A percentile compares a stretch with the other conserved stretches of the same genome.
phyloP scores from a whole-genome alignment of 2,329 filamentous ascomycete genomes.

The Leptographium wingfieldii region DNA sequence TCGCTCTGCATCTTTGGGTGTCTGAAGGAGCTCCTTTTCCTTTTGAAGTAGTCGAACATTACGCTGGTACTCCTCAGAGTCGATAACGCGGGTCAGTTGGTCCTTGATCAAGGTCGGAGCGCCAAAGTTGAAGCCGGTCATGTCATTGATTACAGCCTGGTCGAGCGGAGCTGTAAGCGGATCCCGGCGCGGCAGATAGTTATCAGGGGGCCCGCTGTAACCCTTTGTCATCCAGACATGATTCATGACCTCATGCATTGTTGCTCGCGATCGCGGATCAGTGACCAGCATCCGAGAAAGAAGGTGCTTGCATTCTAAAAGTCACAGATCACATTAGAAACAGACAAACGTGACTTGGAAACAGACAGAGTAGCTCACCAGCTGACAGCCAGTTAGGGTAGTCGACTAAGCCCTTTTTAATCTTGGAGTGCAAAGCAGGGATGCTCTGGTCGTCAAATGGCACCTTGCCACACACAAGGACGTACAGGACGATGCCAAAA shows the following conservation, averaged over 20 bases:
- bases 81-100: conserved; percentile 74
- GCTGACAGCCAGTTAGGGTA: conserved; percentile 87
- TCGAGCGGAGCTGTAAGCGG: conserved; percentile 79
- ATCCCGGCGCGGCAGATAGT: conserved; percentile 72
- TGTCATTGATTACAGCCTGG: conserved; percentile 69
- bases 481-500: conserved; percentile 95
- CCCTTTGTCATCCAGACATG: conserved; percentile 96
- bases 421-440: conserved; percentile 95
- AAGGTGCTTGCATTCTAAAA: conserved; percentile 76
- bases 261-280: conserved; percentile 76
- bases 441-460: conserved; percentile 99
- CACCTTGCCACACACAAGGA: conserved; percentile 93
- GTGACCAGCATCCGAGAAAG: conserved; percentile 94
- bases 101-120: conserved; percentile 68
- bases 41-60: conserved; percentile 60
- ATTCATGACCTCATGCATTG: conserved; percentile 79
- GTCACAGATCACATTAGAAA: conserved; percentile 13
- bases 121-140: conserved; percentile 98
- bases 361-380: conserved; percentile 37
- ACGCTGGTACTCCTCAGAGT: conserved; percentile 87
- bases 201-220: conserved; percentile 75
- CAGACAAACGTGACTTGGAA: conserved; percentile 16
- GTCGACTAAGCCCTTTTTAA: conserved; percentile 92
- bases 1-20: conserved; percentile 59
- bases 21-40: conserved; percentile 48